phyloP scores from a whole-genome alignment of 805 yeast genomes.

The Sugiyamaella chiloensis region DNA sequence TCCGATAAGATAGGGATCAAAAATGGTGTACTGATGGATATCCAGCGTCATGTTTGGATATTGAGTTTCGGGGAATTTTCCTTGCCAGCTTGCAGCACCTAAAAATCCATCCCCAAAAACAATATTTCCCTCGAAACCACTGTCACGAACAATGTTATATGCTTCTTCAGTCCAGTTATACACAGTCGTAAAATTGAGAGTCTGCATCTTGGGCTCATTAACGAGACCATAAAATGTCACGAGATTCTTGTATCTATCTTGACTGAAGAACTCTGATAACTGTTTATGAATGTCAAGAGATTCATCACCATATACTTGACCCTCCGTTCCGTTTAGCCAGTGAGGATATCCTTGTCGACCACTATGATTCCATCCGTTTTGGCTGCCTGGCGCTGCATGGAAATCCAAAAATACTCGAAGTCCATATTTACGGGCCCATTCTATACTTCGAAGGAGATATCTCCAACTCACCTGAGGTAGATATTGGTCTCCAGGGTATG shows the following conservation, averaged over 20 bases:
- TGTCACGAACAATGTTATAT: slow-evolving; percentile 54
- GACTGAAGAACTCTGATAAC: slow-evolving; percentile 62
- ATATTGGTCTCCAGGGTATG: slow-evolving; percentile 44
- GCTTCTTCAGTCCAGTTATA: slow-evolving; percentile 54
- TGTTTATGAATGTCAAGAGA: slow-evolving; percentile 53
- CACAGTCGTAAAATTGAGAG: slow-evolving; percentile 57
- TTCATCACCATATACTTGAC: slow-evolving; percentile 37
- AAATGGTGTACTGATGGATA: slow-evolving; percentile 85
- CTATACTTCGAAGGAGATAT: slow-evolving; percentile 61
- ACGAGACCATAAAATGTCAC: slow-evolving; percentile 76
- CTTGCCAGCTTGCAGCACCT: slow-evolving; percentile 58
- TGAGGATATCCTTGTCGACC: slow-evolving; percentile 52
- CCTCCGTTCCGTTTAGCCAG: slow-evolving; percentile 46
- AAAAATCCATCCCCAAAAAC: slow-evolving; percentile 79
- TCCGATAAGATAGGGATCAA: slow-evolving; percentile 35
- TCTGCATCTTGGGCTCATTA: slow-evolving; percentile 61
- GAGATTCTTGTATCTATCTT: slow-evolving; percentile 56
- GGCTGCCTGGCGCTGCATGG: slow-evolving; percentile 83
- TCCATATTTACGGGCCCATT: slow-evolving; percentile 60
- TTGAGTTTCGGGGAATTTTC: slow-evolving; percentile 42
- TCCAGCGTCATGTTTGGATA: slow-evolving; percentile 71
- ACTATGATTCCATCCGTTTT: slow-evolving; percentile 82
- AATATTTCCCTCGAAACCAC: slow-evolving; percentile 45
- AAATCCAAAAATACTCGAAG: slow-evolving; percentile 71
- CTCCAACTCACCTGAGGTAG: slow-evolving; percentile 55